phyloP scores from a whole-genome alignment of 345 rosid species.

The Pistacia atlantica region DNA sequence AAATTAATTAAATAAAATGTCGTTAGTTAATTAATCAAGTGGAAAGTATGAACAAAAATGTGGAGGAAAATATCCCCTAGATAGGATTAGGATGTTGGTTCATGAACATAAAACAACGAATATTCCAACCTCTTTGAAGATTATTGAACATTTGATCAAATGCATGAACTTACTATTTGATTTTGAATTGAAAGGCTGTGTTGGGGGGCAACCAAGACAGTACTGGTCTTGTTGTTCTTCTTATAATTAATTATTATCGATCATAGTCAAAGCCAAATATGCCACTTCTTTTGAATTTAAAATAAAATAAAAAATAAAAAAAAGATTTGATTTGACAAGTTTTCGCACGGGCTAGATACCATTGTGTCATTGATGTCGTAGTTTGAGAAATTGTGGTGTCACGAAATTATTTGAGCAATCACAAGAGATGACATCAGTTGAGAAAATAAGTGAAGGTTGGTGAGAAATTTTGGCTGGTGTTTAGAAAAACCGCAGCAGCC shows the following conservation, averaged over 20 bases:
- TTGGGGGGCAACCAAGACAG: neutral
- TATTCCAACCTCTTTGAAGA: neutral
- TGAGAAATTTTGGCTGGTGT: too few species aligned
- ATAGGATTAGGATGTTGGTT: neutral
- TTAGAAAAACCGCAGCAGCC: too few species aligned
- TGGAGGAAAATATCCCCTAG: neutral
- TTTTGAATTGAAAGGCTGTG: neutral
- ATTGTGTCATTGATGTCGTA: neutral
- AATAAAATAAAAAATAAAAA: neutral
- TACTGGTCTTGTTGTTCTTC: neutral
- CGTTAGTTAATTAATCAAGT: too few species aligned
- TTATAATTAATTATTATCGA: neutral
- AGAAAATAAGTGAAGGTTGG: too few species aligned
- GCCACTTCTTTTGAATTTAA: neutral
- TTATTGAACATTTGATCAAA: neutral
- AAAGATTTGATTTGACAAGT: neutral
- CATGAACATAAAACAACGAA: conserved; percentile 7
- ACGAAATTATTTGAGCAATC: too few species aligned
- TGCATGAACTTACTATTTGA: conserved; percentile 5
- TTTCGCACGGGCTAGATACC: neutral
- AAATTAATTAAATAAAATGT: too few species aligned
- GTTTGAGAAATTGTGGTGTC: too few species aligned
- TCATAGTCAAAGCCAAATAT: neutral
- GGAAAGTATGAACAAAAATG: too few species aligned
- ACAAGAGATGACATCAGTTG: too few species aligned